Evolutionary conservation across 768 basidiomycete species (phyloP).

Genomic region (Pleurotus tuoliensis): DNA sequence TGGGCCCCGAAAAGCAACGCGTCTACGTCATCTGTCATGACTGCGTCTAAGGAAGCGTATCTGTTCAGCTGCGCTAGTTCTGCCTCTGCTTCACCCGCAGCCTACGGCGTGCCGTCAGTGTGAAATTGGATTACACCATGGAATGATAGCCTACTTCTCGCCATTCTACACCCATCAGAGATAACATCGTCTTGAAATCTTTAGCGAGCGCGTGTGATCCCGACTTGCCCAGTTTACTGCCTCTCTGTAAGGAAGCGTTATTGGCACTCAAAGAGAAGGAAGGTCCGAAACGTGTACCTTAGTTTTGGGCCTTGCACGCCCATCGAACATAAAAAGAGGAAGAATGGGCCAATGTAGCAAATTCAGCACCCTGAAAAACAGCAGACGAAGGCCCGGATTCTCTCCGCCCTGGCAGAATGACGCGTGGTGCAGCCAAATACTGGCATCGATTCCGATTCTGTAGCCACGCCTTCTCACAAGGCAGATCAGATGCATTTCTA

Average conservation of each 20-base stretch:
- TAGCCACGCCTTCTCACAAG: not conserved
- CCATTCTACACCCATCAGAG: constrained; percentile 53
- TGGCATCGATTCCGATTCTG: constrained; percentile 5
- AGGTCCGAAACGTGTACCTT: constrained; percentile 42
- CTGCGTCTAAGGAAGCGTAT: constrained; percentile 35
- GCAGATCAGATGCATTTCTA: too few relatives aligned
- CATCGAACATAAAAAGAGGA: constrained; percentile 75
- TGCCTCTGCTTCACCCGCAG: constrained; percentile 44
- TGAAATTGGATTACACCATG: constrained; percentile 25
- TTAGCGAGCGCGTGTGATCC: constrained; percentile 40
- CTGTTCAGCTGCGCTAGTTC: constrained; percentile 38
- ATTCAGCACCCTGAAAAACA: constrained; percentile 1
- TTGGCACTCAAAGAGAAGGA: constrained; percentile 13
- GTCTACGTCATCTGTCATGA: constrained; percentile 47
- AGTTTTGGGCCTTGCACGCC: constrained; percentile 56
- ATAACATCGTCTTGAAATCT: constrained; percentile 52
- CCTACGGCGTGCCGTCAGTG: constrained; percentile 52
- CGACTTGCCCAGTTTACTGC: constrained; percentile 34
- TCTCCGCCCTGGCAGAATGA: constrained; percentile 7
- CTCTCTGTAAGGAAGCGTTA: constrained; percentile 14
- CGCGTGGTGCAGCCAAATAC: constrained; percentile 4
- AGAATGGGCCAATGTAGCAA: constrained; percentile 35
- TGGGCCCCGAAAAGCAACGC: constrained; percentile 36
- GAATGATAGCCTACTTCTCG: constrained; percentile 39
- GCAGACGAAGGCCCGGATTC: constrained; percentile 8